Evolutionary conservation across 129 eudicot genomes (phyloP).

Genomic region (Helichrysum umbraculigerum): DNA sequence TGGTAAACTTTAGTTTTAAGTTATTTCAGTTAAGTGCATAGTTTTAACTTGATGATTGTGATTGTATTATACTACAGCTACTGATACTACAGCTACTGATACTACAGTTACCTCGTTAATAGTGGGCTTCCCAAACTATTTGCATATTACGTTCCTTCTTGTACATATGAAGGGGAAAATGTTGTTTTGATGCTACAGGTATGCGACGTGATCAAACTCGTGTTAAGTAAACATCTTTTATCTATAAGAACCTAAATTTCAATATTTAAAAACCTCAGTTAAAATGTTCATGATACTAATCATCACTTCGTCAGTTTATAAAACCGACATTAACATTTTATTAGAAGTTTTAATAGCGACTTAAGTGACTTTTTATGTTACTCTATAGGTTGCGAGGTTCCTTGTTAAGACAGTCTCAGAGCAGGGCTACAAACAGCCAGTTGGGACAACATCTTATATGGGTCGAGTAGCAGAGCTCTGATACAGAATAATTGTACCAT

Average conservation of each 20-base stretch:
- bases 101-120: constrained; percentile 80
- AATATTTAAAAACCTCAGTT: too few relatives aligned
- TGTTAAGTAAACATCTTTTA: too few relatives aligned
- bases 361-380: too few relatives aligned
- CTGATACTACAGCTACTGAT: too few relatives aligned
- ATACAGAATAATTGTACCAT: constrained; percentile 56
- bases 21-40: too few relatives aligned
- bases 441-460: constrained; percentile 76
- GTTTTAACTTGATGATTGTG: too few relatives aligned
- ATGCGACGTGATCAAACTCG: not conserved
- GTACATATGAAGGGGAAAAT: constrained; percentile 98
- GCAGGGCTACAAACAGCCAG: constrained; percentile 58
- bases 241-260: too few relatives aligned
- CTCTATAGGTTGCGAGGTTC: constrained; percentile 88
- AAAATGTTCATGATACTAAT: not conserved
- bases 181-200: constrained; percentile 87
- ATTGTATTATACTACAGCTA: too few relatives aligned
- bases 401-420: constrained; percentile 86
- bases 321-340: constrained; percentile 47
- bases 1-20: too few relatives aligned
- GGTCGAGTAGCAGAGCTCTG: constrained; percentile 51
- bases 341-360: too few relatives aligned
- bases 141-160: constrained; percentile 92
- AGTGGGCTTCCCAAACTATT: constrained; percentile 94
- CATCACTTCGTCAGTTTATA: constrained; percentile 18